Percentiles rank a stretch among this genome's conserved stretches.
Evolutionary conservation across 2,329 filamentous ascomycete genomes (phyloP).

Genomic region (Claviceps lovelessii): DNA sequence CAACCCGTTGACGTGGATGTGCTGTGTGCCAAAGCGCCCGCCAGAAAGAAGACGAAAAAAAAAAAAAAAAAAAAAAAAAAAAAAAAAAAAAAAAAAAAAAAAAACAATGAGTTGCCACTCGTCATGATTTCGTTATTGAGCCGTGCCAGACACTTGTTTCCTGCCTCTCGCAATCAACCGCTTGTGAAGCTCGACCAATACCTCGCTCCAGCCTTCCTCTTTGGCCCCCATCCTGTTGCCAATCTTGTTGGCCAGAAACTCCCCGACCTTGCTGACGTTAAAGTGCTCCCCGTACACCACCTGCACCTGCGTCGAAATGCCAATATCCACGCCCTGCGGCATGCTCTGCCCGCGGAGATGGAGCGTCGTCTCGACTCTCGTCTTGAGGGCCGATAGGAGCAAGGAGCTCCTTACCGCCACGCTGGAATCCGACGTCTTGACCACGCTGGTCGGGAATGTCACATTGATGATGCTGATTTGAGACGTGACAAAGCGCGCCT

Average conservation of each 20-base stretch:
- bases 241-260: conserved; percentile 46
- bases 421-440: conserved; percentile 48
- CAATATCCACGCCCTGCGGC: conserved; percentile 38
- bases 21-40: conserved; percentile 4
- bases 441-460: conserved; percentile 50
- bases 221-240: conserved; percentile 25
- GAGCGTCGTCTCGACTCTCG: conserved; percentile 52
- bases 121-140: conserved; percentile 18
- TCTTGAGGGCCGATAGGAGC: conserved; percentile 49
- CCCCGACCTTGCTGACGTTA: conserved; percentile 59
- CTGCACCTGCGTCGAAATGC: conserved; percentile 37
- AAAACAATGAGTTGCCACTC: neutral
- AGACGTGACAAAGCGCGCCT: conserved; percentile 42
- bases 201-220: conserved; percentile 37
- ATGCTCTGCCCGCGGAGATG: conserved; percentile 34
- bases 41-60: neutral
- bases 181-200: conserved; percentile 39
- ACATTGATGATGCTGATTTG: conserved; percentile 48
- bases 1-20: neutral
- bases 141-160: conserved; percentile 23
- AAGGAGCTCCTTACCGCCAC: conserved; percentile 48
- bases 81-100: neutral
- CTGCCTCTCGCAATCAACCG: conserved; percentile 40
- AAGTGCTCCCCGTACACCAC: conserved; percentile 69
- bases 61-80: neutral